phyloP scores from a whole-genome alignment of 2,329 filamentous ascomycete genomes.

The Aspergillus eucalypticola region DNA sequence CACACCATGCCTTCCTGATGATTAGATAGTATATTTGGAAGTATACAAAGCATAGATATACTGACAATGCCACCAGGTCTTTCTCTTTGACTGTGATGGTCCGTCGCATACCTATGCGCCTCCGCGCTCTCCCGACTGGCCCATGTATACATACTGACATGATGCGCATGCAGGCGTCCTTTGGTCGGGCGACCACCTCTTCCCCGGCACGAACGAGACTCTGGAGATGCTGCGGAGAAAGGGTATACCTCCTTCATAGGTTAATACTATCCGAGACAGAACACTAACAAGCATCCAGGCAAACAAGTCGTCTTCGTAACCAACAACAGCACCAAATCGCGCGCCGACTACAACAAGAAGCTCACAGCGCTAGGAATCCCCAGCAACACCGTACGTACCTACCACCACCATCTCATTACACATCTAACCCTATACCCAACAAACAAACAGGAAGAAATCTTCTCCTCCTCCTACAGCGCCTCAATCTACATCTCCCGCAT shows the following conservation, averaged over 20 bases:
- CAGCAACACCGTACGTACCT: constrained; percentile 57
- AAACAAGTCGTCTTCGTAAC: constrained; percentile 96
- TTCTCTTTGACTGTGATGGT: constrained; percentile 98
- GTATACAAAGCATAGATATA: not conserved
- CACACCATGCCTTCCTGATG: not conserved
- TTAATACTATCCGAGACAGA: too few relatives aligned
- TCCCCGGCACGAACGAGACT: constrained; percentile 81
- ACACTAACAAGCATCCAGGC: constrained; percentile 52
- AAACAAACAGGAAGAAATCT: constrained; percentile 74
- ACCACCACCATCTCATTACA: too few relatives aligned
- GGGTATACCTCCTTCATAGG: constrained; percentile 54
- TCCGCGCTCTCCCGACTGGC: constrained; percentile 4
- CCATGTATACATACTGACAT: constrained; percentile 13
- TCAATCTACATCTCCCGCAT: constrained; percentile 96
- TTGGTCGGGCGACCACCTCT: constrained; percentile 92
- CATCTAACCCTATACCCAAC: not conserved
- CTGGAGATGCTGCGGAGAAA: constrained; percentile 77
- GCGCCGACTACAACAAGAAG: constrained; percentile 89
- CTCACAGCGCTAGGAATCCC: constrained; percentile 79
- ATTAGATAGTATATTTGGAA: not conserved
- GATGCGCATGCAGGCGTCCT: constrained; percentile 70
- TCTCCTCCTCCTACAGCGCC: constrained; percentile 91
- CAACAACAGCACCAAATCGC: constrained; percentile 98
- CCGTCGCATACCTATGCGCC: constrained; percentile 31
- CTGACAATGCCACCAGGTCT: constrained; percentile 60